Conservation (phyloP, 1,139 yeast genomes). For the Insectozyma bohioensis region DNA sequence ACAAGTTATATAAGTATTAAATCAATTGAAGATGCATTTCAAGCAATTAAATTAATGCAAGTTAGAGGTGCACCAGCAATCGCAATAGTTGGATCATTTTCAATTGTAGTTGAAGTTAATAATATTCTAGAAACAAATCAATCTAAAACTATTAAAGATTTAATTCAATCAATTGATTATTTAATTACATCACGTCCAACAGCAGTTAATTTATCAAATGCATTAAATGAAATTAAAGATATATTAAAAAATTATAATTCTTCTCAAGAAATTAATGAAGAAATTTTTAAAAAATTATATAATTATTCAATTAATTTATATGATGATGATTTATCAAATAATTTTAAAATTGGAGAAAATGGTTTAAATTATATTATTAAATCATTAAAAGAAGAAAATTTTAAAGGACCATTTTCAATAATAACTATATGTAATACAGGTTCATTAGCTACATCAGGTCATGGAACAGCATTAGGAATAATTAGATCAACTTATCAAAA, state of each 20-base stretch:
- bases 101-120: slow-evolving; percentile 55
- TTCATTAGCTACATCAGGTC: slow-evolving; percentile 94
- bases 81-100: slow-evolving; percentile 88
- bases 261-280: slow-evolving; percentile 19
- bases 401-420: slow-evolving; percentile 70
- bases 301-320: slow-evolving; percentile 60
- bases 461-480: slow-evolving; percentile 94
- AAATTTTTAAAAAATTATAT: slow-evolving; percentile 39
- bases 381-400: slow-evolving; percentile 46
- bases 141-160: slow-evolving; percentile 15
- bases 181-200: slow-evolving; percentile 86
- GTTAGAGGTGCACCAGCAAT: slow-evolving; percentile 99
- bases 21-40: slow-evolving; percentile 69
- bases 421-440: slow-evolving; percentile 87
- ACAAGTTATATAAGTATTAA: slow-evolving; percentile 63
- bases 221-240: slow-evolving; percentile 58
- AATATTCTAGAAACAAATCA: slow-evolving; percentile 56
- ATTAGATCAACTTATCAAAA: slow-evolving; percentile 65
- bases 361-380: slow-evolving; percentile 71
- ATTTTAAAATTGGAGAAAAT: slow-evolving; percentile 72
- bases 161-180: slow-evolving; percentile 54
- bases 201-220: slow-evolving; percentile 88
- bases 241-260: slow-evolving; percentile 18
- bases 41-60: slow-evolving; percentile 84
- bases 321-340: slow-evolving; percentile 75